phyloP scores from a whole-genome alignment of 306 rosid species.

The Sindora glabra region DNA sequence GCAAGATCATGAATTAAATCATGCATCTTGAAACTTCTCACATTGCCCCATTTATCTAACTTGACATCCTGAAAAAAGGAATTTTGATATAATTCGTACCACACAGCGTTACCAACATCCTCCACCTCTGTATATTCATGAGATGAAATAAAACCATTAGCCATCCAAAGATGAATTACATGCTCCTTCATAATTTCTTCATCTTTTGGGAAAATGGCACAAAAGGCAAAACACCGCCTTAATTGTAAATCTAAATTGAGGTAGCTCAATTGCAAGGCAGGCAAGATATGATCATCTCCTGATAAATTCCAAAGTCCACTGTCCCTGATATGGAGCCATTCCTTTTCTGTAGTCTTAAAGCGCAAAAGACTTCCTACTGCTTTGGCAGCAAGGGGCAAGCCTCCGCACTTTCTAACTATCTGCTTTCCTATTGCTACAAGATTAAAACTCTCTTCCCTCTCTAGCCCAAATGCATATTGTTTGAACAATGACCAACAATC shows the following conservation, averaged over 20 bases:
- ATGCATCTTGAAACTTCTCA: neutral
- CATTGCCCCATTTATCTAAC: neutral
- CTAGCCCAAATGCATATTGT: no score
- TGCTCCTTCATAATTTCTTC: neutral
- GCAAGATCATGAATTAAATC: no score
- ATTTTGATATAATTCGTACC: neutral
- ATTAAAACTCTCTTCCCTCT: no score
- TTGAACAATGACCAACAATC: no score
- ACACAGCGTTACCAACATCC: neutral
- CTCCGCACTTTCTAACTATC: no score
- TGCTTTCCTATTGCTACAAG: no score
- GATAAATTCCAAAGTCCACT: conserved; percentile 11
- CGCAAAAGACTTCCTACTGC: no score
- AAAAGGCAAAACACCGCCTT: conserved; percentile 4
- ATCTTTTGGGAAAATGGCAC: conserved; percentile 14
- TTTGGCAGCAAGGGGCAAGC: no score
- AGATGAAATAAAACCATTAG: neutral
- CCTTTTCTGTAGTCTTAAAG: no score
- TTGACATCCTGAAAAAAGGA: conserved; percentile 10
- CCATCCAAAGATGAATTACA: conserved; percentile 10
- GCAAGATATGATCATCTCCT: neutral
- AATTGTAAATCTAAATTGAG: neutral
- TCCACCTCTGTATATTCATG: neutral
- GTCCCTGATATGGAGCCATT: neutral
- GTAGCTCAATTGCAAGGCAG: conserved; percentile 11